A percentile compares a stretch with the other conserved stretches of the same genome.
phyloP scores from a whole-genome alignment of 1,284 basidiomycete genomes.

The Trichosporon asahii region DNA sequence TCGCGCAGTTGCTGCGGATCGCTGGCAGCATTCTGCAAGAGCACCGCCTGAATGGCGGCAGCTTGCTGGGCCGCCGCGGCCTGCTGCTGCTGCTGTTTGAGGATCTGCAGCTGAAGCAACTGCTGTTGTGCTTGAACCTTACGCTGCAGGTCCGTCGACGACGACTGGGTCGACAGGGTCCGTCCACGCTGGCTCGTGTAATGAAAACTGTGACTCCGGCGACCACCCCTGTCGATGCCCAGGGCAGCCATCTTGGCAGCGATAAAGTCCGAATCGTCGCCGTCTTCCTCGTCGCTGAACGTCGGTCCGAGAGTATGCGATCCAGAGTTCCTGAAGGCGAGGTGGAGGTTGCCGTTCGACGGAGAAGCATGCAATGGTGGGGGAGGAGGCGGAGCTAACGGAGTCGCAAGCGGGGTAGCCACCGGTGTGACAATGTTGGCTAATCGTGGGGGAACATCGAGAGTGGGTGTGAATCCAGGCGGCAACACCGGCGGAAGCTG shows the following conservation, averaged over 20 bases:
- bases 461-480: conserved; percentile 13
- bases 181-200: background rate
- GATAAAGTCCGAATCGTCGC: conserved; percentile 46
- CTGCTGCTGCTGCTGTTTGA: conserved; percentile 21
- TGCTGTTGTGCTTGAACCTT: conserved; percentile 22
- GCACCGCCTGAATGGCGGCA: conserved; percentile 24
- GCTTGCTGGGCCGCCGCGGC: conserved; percentile 3
- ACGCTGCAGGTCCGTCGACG: conserved; percentile 18
- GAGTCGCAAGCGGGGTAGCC: conserved; percentile 17
- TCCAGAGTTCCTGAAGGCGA: conserved; percentile 28
- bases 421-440: conserved; percentile 16
- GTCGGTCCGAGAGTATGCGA: conserved; percentile 44
- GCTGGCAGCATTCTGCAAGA: conserved; percentile 21
- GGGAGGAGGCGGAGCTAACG: conserved; percentile 20
- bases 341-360: conserved; percentile 14
- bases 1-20: conserved; percentile 29
- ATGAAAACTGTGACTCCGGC: background rate
- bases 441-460: conserved; percentile 22
- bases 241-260: conserved; percentile 41
- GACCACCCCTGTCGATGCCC: conserved; percentile 31
- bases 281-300: conserved; percentile 47
- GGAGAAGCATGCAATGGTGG: conserved; percentile 18
- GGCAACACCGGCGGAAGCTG: conserved; percentile 7
- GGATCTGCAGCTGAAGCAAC: conserved; percentile 18
- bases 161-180: background rate